Base-by-base conservation (phyloP, 169 alveolate genomes). In the Babesia sp. region DNA sequence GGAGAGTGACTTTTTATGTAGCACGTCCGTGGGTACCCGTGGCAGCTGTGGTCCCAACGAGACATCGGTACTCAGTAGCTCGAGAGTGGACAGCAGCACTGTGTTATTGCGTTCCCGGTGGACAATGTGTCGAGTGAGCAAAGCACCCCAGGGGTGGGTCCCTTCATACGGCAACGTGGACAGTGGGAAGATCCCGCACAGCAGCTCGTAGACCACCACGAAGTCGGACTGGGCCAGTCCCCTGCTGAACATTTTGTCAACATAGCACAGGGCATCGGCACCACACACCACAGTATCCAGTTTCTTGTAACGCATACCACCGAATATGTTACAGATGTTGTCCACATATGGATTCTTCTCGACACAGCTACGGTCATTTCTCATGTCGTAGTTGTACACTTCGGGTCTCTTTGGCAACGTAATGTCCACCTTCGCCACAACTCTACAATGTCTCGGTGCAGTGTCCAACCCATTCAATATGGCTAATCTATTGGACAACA, bases 91-190 rank as follows among this genome's bases (percentile, higher is more conserved):
- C 59, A 86, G 68, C 76, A 86, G 51, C 46, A 86, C 69, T 42
- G 82, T 86, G 28, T 91, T 54, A 11, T 79, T 72, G 83, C 68
- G 79, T 39, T 86, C 91, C 79, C 80, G 76, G 60, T 74, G 79
- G 6, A 85, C 76, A 36, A 86, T 86, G 55, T 83, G 77, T 46
- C 92, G 36, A 53, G 92, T 68, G 41, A 86, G 57, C 45, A 86
- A 54, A 18, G 87, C 87, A 37, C 92, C 92, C 92, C 92, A 86
- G 36, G 71, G 58, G 50, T 86, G 91, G 36, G 84, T 77, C 0
- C 72, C 54, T 50, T 86, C 92, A 44, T 87, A 82, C 11, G 71
- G 87, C 39, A 70, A 46, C 50, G 85, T 77, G 31, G 86, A 60
- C 44, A 85, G 28, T 28, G 92, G 93, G 74, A 85, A 87, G 11